These are phyloP conservation scores for Solanum clarkiae DNA, from an alignment of 257 asterid species.

Conservation along the genomic window DNA sequence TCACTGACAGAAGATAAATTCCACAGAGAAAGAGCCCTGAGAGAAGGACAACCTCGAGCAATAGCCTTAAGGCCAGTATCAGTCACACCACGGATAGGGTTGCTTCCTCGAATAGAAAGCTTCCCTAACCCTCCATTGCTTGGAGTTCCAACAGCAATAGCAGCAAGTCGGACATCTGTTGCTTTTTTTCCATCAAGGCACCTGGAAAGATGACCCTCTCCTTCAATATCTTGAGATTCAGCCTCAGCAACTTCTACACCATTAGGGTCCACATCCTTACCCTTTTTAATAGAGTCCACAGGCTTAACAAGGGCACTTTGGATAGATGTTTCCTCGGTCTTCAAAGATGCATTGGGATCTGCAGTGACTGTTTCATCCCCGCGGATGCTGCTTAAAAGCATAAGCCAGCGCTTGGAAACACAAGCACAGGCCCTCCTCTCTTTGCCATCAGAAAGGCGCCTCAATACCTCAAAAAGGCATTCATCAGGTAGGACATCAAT, in stretches of 20 bases:
- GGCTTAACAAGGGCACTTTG: constrained; percentile 8
- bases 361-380: constrained; percentile 35
- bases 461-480: constrained; percentile 86
- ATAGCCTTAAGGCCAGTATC: constrained; percentile 68
- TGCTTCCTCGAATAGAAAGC: constrained; percentile 70
- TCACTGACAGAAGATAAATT: constrained; percentile 54
- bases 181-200: constrained; percentile 86
- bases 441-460: constrained; percentile 58
- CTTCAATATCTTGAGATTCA: constrained; percentile 19
- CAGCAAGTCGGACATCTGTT: constrained; percentile 77
- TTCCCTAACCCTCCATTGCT: constrained; percentile 85
- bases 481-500: constrained; percentile 90
- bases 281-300: constrained; percentile 22
- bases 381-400: constrained; percentile 67
- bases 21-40: constrained; percentile 68
- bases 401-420: constrained; percentile 91
- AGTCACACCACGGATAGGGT: constrained; percentile 43
- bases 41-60: constrained; percentile 68
- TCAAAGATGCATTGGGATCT: not conserved
- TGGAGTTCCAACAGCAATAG: constrained; percentile 70
- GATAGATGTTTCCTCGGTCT: constrained; percentile 19
- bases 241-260: constrained; percentile 12
- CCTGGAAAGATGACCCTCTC: constrained; percentile 61
- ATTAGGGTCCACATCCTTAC: constrained; percentile 2
- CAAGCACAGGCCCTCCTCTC: constrained; percentile 69